Base-by-base conservation (phyloP, 306 rosid species). In the Fragaria iinumae region DNA sequence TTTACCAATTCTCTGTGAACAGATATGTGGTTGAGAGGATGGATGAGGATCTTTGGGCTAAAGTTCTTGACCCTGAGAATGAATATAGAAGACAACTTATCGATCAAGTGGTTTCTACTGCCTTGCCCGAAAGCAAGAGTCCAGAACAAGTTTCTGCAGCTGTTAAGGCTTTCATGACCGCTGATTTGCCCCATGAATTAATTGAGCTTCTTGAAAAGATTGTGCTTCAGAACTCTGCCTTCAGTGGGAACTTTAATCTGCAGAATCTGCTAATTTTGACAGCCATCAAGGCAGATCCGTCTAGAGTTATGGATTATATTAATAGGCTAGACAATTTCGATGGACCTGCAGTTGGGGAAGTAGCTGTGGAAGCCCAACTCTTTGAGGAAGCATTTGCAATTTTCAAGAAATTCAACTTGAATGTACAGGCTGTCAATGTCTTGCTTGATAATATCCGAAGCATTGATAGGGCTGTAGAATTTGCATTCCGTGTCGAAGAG, bases 131-230 rank as follows among this genome's bases (percentile, higher is more conserved):
- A 86, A 96, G 99, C 97, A 96, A 96, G 87, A 96, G 98, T 84
- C 99, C 99, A 4, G 99, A 96, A 78, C 99, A 96, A 85, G 99
- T 96, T 78, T 96, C 99, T 80, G 99, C 99, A 23, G 86, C 99
- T 81, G 99, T 96, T 76, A 96, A 96, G 86, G 99, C 98, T 78
- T 96, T 96, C 85, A 96, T 96, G 99, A 96, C 99, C 38, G 99
- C 99, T 45, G 99, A 96, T 85, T 83, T 96, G 78, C 99, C 99
- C 62, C 99, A 96, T 55, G 99, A 96, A 76, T 87, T 96, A 79
- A 96, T 96, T 87, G 99, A 96, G 87, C 98, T 96, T 79, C 99
- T 96, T 74, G 99, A 96, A 83, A 96, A 96, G 93, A 96, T 96
- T 71, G 99, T 96, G 82, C 98, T 96, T 81, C 99, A 96, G 79